A percentile compares a stretch with the other conserved stretches of the same genome.
phyloP scores from a whole-genome alignment of 2,329 filamentous ascomycete species.

The Elsinoe batatas region DNA sequence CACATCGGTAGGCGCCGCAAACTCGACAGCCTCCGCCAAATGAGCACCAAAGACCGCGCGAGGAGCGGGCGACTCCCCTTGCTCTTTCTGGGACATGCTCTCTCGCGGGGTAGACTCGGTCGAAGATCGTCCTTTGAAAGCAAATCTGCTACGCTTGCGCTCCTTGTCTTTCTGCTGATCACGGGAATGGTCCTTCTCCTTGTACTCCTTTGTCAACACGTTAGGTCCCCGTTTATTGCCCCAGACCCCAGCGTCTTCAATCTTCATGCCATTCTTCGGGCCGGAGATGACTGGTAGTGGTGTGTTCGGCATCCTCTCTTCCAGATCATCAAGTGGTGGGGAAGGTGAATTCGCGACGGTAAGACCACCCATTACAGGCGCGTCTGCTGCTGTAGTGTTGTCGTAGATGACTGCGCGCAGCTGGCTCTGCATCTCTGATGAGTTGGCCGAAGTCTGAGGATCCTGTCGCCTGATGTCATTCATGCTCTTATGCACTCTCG shows the following conservation, averaged over 20 bases:
- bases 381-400: constrained; percentile 47
- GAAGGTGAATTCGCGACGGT: constrained; percentile 24
- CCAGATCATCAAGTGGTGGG: constrained; percentile 20
- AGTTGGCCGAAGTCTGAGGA: constrained; percentile 17
- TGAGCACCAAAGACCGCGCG: constrained; percentile 76
- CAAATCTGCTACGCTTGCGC: constrained; percentile 63
- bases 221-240: constrained; percentile 53
- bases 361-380: constrained; percentile 41
- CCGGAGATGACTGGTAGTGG: constrained; percentile 55
- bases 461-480: constrained; percentile 22
- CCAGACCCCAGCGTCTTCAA: constrained; percentile 75
- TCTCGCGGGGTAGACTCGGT: constrained; percentile 42
- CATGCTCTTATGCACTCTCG: constrained; percentile 29
- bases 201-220: constrained; percentile 4
- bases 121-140: constrained; percentile 58
- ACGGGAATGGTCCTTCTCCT: background rate
- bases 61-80: constrained; percentile 21
- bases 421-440: constrained; percentile 17
- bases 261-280: constrained; percentile 73
- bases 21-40: constrained; percentile 75
- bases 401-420: constrained; percentile 42
- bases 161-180: constrained; percentile 53
- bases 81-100: constrained; percentile 17
- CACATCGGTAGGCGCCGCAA: constrained; percentile 62
- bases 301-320: constrained; percentile 5